Conservation (phyloP, 2,329 filamentous ascomycete genomes). For the Phialemoniopsis sp. region DNA sequence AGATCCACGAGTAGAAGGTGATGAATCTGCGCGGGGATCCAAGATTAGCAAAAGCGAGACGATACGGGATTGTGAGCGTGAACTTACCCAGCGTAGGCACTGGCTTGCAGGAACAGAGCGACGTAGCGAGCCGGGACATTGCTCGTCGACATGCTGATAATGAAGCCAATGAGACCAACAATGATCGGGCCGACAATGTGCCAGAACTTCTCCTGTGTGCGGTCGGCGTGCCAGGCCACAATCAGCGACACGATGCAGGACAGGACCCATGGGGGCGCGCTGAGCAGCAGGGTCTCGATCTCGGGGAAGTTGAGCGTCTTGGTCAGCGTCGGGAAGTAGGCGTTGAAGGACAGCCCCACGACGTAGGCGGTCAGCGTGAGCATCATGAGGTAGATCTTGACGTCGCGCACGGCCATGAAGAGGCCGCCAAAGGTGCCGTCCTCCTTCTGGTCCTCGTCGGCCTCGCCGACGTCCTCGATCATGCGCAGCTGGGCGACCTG, state of each 20-base stretch:
- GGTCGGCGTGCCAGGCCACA: constrained; percentile 49
- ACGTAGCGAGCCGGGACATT: constrained; percentile 55
- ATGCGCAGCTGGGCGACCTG: constrained; percentile 49
- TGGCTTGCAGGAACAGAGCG: constrained; percentile 55
- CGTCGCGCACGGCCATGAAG: constrained; percentile 52
- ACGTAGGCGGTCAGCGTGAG: constrained; percentile 56
- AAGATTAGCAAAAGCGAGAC: constrained; percentile 31
- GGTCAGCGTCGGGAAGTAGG: constrained; percentile 50
- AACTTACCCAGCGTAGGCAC: constrained; percentile 45
- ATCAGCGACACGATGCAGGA: constrained; percentile 50
- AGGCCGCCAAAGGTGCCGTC: constrained; percentile 47
- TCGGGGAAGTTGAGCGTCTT: constrained; percentile 45
- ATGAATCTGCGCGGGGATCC: constrained; percentile 31
- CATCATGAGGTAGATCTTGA: constrained; percentile 61
- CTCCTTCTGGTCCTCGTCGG: constrained; percentile 43
- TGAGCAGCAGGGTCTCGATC: constrained; percentile 48
- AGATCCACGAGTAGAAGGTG: constrained; percentile 56
- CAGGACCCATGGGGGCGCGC: constrained; percentile 52
- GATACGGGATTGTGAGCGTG: background rate
- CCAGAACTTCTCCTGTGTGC: constrained; percentile 54
- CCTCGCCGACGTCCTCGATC: constrained; percentile 52
- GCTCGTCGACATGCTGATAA: constrained; percentile 55
- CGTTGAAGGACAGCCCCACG: constrained; percentile 51
- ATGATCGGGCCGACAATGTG: constrained; percentile 51
- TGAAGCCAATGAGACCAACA: constrained; percentile 50